A percentile compares a stretch with the other conserved stretches of the same genome.
phyloP scores from a whole-genome alignment of 164 flowering plant genomes.

The Cinnamomum chago region DNA sequence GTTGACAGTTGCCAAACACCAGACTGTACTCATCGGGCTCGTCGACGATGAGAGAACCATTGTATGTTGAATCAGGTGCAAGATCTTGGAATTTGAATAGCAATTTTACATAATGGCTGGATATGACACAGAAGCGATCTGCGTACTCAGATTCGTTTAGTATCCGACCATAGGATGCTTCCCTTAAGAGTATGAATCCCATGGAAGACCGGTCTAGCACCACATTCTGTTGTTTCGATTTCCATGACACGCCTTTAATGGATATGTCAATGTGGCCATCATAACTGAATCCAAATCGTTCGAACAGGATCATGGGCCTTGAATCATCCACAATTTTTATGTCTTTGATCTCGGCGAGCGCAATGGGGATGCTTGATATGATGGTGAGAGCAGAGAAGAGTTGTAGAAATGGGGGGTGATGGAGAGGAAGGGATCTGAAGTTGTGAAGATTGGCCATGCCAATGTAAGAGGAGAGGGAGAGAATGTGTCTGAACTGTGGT shows the following conservation, averaged over 20 bases:
- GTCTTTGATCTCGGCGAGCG: conserved; percentile 30
- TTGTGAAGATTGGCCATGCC: conserved; percentile 7
- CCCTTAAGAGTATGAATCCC: conserved; percentile 39
- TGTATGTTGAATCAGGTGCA: conserved; percentile 5
- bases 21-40: conserved; percentile 32
- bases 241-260: conserved; percentile 29
- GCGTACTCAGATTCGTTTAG: conserved; percentile 27
- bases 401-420: conserved; percentile 3
- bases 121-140: conserved; percentile 24
- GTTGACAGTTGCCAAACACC: conserved; percentile 43
- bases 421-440: background rate
- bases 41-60: conserved; percentile 13
- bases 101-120: conserved; percentile 23
- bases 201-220: conserved; percentile 26
- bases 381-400: conserved; percentile 9
- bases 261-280: conserved; percentile 26
- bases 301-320: conserved; percentile 40
- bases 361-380: conserved; percentile 16
- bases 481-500: background rate
- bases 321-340: conserved; percentile 29
- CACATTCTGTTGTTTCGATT: conserved; percentile 13
- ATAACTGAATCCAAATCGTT: conserved; percentile 32
- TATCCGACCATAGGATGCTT: conserved; percentile 18
- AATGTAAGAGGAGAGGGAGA: background rate
- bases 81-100: conserved; percentile 24